Conservation (phyloP, 2,329 filamentous ascomycete genomes). For the Curvularia spicifera region DNA sequence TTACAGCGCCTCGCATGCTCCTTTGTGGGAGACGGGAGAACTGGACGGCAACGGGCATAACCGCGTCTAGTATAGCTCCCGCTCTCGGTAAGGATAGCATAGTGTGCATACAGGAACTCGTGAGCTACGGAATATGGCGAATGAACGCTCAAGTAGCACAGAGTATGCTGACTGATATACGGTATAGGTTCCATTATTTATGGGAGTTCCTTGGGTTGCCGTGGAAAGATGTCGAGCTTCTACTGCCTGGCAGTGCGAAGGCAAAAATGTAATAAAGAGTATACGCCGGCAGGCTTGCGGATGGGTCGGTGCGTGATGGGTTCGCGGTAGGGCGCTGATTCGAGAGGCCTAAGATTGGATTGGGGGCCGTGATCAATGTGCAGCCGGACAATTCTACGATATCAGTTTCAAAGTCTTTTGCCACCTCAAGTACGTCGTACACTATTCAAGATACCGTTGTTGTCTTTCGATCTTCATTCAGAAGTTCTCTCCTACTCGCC, state of each 20-base stretch:
- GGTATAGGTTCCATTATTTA: slow-evolving; percentile 68
- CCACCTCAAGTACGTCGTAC: not conserved
- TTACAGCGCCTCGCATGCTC: slow-evolving; percentile 2
- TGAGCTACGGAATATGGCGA: slow-evolving; percentile 26
- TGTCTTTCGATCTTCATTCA: not conserved
- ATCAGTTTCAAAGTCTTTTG: slow-evolving; percentile 8
- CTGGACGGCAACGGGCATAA: slow-evolving; percentile 9
- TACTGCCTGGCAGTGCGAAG: slow-evolving; percentile 35
- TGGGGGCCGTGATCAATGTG: not conserved
- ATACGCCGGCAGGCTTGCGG: slow-evolving; percentile 2
- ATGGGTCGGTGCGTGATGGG: not conserved
- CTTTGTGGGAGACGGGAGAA: not conserved
- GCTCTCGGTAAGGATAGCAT: slow-evolving; percentile 12
- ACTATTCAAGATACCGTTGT: not conserved
- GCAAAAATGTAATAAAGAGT: slow-evolving; percentile 40
- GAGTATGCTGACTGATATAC: slow-evolving; percentile 19
- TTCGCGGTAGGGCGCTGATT: slow-evolving; percentile 1
- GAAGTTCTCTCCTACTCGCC: not conserved
- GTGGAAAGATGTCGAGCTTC: slow-evolving; percentile 61
- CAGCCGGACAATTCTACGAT: slow-evolving; percentile 8
- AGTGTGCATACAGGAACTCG: slow-evolving; percentile 11
- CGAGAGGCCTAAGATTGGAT: slow-evolving; percentile 2
- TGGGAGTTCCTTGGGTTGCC: slow-evolving; percentile 70
- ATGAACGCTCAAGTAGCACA: slow-evolving; percentile 5
- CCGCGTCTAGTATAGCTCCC: slow-evolving; percentile 17